phyloP scores from a whole-genome alignment of 257 asterid species.

The Hygrophila difformis region DNA sequence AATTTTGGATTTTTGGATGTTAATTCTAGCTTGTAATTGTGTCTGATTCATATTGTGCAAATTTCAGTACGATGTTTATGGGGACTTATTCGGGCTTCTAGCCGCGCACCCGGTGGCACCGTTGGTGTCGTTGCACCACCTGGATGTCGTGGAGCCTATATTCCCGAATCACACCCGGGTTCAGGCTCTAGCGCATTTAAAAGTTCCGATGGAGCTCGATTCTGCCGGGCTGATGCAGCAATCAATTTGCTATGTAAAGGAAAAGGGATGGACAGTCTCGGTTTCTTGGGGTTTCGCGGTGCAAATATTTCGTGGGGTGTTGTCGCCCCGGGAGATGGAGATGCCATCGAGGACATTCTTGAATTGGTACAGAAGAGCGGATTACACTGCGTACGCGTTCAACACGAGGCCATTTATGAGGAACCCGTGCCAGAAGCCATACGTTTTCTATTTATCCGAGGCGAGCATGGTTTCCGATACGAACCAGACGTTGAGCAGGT shows the following conservation, averaged over 20 bases:
- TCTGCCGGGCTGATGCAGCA: constrained; percentile 62
- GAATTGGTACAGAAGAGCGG: constrained; percentile 65
- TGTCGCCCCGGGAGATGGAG: constrained; percentile 63
- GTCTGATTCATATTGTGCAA: constrained; percentile 16
- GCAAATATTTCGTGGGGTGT: constrained; percentile 49
- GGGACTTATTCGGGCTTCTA: constrained; percentile 55
- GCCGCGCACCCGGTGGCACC: constrained; percentile 62
- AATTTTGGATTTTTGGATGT: not conserved
- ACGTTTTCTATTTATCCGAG: constrained; percentile 34
- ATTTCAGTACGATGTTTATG: constrained; percentile 61
- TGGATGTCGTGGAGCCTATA: constrained; percentile 61
- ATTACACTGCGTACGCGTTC: constrained; percentile 58
- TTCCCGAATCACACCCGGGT: constrained; percentile 40
- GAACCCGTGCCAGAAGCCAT: constrained; percentile 62
- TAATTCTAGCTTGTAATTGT: constrained; percentile 2
- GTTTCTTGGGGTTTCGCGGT: constrained; percentile 62
- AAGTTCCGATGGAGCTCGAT: constrained; percentile 35
- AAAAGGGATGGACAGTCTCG: constrained; percentile 43
- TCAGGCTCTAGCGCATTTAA: constrained; percentile 29
- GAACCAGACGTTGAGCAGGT: constrained; percentile 34
- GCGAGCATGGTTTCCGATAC: constrained; percentile 22
- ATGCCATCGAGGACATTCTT: constrained; percentile 66
- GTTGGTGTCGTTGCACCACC: constrained; percentile 50
- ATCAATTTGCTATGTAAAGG: constrained; percentile 53
- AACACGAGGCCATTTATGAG: constrained; percentile 58